Base-by-base conservation (phyloP, 768 basidiomycete genomes). In the Naganishia kalamii region DNA sequence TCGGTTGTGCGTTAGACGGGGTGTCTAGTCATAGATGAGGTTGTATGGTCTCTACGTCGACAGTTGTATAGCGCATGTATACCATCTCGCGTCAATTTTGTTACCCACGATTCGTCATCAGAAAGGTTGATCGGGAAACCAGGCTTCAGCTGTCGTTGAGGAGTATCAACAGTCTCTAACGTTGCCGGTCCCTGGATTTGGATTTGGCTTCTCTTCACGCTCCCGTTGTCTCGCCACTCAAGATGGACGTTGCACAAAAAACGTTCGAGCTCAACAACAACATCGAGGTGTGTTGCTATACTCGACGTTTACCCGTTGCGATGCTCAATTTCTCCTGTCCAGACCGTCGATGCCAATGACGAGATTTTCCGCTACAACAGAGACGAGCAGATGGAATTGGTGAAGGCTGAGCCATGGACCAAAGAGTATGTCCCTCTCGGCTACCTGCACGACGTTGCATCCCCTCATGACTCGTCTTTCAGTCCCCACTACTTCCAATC, bases 341-440 rank as follows among this genome's bases (percentile, higher is more conserved):
- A 75, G 72, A 66, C 68, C 5, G 57, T 77, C 41, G 74, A 76
- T 61, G 72, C 74, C 0, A 64, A 68, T 13, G 77, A 74, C 51
- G 72, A 71, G 13, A 70, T 80, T 43, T 80, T 77, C 64, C 68
- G 71, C 12, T 79, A 80, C 68, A 70, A 80, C 48, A 70, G 70
- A 37, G 74, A 72, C 19, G 77, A 77, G 30, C 80, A 80, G 70
- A 70, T 69, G 44, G 70, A 57, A 1, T 54, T 79, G 25, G 89
- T 93, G 59, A 79, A 83, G 40, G 86, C 87, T 69, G 80, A 83
- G 27, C 91, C 90, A 30, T 99, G 94, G 94, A 82, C 82, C 64
- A 85, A 85, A 72, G 94, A 98, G 92, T 93, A 50, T 67, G 79
- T 63, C 27, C 37, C 15, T 0, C 41, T 25, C 25, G 15, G 21